phyloP scores from a whole-genome alignment of 306 rosid species.

The Potentilla sterilis region DNA sequence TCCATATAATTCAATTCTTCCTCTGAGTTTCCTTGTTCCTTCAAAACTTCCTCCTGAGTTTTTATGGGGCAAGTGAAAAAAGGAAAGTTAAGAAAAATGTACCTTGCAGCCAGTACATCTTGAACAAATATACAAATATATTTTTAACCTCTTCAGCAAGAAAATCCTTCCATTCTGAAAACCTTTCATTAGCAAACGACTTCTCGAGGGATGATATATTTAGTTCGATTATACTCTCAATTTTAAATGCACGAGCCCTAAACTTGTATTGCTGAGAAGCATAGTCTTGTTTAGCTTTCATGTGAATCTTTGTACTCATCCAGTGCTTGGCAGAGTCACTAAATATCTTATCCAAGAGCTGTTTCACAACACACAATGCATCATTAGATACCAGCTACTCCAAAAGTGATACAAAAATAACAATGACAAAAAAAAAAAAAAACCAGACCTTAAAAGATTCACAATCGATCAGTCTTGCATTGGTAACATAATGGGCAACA shows the following conservation, averaged over 20 bases:
- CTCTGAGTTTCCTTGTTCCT: slow-evolving; percentile 50
- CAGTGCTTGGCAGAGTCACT: slow-evolving; percentile 60
- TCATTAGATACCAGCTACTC: slow-evolving; percentile 22
- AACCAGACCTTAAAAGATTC: slow-evolving; percentile 57
- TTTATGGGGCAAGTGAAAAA: slow-evolving; percentile 3
- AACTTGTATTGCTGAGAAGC: slow-evolving; percentile 68
- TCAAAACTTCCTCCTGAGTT: slow-evolving; percentile 48
- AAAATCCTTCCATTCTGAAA: slow-evolving; percentile 66
- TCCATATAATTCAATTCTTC: slow-evolving; percentile 69
- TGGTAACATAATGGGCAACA: slow-evolving; percentile 53
- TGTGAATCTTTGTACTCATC: slow-evolving; percentile 53
- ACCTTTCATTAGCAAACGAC: slow-evolving; percentile 40
- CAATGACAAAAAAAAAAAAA: slow-evolving; percentile 14
- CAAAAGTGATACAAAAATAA: background rate
- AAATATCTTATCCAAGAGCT: slow-evolving; percentile 69
- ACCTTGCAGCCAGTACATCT: slow-evolving; percentile 6
- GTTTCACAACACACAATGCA: slow-evolving; percentile 26
- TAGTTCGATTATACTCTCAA: slow-evolving; percentile 67
- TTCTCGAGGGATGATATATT: slow-evolving; percentile 48
- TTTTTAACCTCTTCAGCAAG: slow-evolving; percentile 18
- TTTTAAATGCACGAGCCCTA: slow-evolving; percentile 63
- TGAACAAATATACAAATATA: background rate
- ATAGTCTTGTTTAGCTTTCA: slow-evolving; percentile 52
- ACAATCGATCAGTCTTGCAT: slow-evolving; percentile 53
- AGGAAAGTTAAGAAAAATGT: background rate